These are phyloP conservation scores for Cymodocea nodosa DNA, from an alignment of 116 monocot genomes.

Conservation along the genomic window DNA sequence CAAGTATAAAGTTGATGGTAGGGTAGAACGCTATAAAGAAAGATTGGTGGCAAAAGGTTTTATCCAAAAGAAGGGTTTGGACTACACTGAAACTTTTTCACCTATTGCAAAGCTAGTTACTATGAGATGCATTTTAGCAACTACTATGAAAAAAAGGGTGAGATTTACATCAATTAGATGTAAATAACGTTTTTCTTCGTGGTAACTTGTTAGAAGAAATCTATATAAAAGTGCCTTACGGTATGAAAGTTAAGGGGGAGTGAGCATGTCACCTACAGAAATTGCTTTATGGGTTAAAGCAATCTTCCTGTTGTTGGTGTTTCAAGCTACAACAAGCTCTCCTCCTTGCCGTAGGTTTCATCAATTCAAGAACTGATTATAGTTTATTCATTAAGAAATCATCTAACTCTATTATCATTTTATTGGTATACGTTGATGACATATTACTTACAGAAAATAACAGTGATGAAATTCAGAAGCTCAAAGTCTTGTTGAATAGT, in stretches of 20 bases:
- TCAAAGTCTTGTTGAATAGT: too few relatives aligned
- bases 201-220: background rate
- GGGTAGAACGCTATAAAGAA: background rate
- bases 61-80: background rate
- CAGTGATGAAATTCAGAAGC: too few relatives aligned
- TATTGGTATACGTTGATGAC: too few relatives aligned
- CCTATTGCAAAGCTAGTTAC: background rate
- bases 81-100: conserved; percentile 2
- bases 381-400: too few relatives aligned
- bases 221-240: background rate
- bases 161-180: background rate
- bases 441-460: too few relatives aligned
- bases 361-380: too few relatives aligned
- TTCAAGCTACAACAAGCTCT: background rate
- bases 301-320: background rate
- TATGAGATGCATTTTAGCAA: background rate
- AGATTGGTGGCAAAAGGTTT: conserved; percentile 7
- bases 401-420: too few relatives aligned
- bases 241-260: too few relatives aligned
- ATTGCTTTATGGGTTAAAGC: conserved; percentile 4
- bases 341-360: too few relatives aligned
- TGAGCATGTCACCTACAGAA: background rate
- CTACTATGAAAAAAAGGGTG: too few relatives aligned
- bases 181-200: background rate
- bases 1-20: background rate